Evolutionary conservation across 1,284 basidiomycete genomes (phyloP).

Genomic region (Leccinum huronense): DNA sequence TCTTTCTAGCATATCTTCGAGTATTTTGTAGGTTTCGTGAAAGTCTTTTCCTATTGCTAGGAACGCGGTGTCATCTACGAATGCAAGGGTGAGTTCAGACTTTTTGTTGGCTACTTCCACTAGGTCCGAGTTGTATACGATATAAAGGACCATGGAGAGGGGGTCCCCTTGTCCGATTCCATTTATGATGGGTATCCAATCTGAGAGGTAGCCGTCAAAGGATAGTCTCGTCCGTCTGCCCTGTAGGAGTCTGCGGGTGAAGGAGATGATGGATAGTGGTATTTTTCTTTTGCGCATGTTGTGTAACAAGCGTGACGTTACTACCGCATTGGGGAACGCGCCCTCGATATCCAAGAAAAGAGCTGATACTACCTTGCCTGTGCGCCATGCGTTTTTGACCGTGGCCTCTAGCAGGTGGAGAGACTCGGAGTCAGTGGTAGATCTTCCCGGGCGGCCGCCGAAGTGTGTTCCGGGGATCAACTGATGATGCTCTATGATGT

Average conservation of each 20-base stretch:
- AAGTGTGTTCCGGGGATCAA: constrained; percentile 21
- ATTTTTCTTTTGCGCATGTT: constrained; percentile 29
- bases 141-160: constrained; percentile 31
- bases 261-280: neutral
- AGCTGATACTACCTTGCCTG: constrained; percentile 22
- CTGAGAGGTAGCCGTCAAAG: constrained; percentile 23
- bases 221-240: constrained; percentile 11
- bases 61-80: constrained; percentile 9
- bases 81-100: constrained; percentile 2
- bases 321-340: constrained; percentile 36
- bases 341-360: constrained; percentile 36
- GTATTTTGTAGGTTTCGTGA: neutral
- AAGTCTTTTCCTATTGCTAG: constrained; percentile 1
- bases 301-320: constrained; percentile 28
- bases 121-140: constrained; percentile 32
- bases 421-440: constrained; percentile 30
- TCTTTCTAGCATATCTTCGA: neutral
- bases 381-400: constrained; percentile 28
- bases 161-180: constrained; percentile 36
- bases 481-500: neutral
- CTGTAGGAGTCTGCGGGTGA: constrained; percentile 2
- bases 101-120: constrained; percentile 16
- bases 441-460: constrained; percentile 26
- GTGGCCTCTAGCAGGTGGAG: constrained; percentile 25
- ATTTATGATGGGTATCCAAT: constrained; percentile 19